phyloP scores from a whole-genome alignment of 805 yeast genomes.

The Candida caryicola region DNA sequence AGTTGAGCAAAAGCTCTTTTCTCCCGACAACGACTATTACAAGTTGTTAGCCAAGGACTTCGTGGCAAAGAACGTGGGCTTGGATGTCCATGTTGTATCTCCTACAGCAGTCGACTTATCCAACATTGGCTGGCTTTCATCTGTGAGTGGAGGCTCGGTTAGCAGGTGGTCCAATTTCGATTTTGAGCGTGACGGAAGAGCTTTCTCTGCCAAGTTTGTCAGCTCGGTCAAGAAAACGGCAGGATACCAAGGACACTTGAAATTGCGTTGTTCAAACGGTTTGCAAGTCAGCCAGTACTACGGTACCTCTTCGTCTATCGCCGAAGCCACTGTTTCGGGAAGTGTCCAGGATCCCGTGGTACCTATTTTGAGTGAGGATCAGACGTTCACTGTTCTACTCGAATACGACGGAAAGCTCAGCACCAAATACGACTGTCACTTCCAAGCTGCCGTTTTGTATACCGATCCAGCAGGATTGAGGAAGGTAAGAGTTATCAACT shows the following conservation, averaged over 20 bases:
- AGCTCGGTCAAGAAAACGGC: constrained; percentile 46
- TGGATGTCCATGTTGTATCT: constrained; percentile 73
- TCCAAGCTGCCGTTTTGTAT: constrained; percentile 86
- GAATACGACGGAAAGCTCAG: constrained; percentile 73
- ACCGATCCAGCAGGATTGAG: constrained; percentile 75
- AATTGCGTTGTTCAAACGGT: constrained; percentile 85
- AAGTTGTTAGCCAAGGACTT: constrained; percentile 56
- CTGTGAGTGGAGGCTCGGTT: constrained; percentile 70
- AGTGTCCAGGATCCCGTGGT: constrained; percentile 58
- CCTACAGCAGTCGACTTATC: constrained; percentile 67
- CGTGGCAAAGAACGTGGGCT: constrained; percentile 58
- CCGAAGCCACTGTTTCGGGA: constrained; percentile 23
- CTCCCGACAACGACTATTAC: constrained; percentile 62
- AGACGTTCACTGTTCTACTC: constrained; percentile 67
- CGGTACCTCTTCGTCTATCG: constrained; percentile 43
- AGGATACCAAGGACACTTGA: constrained; percentile 81
- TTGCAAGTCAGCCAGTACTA: constrained; percentile 75
- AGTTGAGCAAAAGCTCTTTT: constrained; percentile 49
- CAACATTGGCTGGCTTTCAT: constrained; percentile 63
- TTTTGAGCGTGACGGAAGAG: constrained; percentile 65
- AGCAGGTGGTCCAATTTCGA: constrained; percentile 66
- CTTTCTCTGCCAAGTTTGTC: constrained; percentile 59
- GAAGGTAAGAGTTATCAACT: constrained; percentile 82
- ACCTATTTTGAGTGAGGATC: constrained; percentile 63
- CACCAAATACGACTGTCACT: constrained; percentile 73